Percentiles rank a stretch among this genome's conserved stretches.
Conservation (phyloP, 2,329 filamentous ascomycete genomes). For the Pseudogymnoascus sp. region DNA sequence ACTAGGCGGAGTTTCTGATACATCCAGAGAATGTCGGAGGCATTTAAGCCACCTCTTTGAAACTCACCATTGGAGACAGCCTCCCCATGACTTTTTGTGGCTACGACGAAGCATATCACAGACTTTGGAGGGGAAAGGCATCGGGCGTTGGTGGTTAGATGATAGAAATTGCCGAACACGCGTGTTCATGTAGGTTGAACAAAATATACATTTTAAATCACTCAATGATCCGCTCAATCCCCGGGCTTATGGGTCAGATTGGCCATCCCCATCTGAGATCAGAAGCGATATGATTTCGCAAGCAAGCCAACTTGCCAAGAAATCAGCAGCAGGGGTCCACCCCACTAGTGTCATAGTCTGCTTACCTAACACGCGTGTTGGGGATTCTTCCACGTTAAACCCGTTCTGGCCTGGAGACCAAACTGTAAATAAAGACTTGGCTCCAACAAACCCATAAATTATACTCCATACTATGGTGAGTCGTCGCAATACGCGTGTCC, state of each 20-base stretch:
- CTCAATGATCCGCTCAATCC: background rate
- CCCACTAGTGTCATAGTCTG: background rate
- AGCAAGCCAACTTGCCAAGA: background rate
- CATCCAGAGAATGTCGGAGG: background rate
- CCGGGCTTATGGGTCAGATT: background rate
- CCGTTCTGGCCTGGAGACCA: background rate
- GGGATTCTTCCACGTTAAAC: background rate
- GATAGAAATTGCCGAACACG: background rate
- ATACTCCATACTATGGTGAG: background rate
- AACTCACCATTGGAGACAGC: slow-evolving; percentile 26
- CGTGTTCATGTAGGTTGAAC: background rate
- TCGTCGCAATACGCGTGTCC: slow-evolving; percentile 8
- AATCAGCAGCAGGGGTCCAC: background rate
- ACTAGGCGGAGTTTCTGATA: background rate
- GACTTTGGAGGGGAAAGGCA: background rate
- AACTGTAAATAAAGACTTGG: background rate
- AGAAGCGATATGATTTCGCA: background rate
- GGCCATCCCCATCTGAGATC: background rate
- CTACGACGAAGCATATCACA: slow-evolving; percentile 20
- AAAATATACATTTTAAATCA: background rate
- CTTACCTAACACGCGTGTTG: slow-evolving; percentile 3
- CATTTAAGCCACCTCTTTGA: background rate
- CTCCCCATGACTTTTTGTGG: slow-evolving; percentile 29
- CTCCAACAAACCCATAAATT: background rate
- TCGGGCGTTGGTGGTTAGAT: background rate